Base-by-base conservation (phyloP, 2,329 filamentous ascomycete genomes). In the Aspergillus sp. region DNA sequence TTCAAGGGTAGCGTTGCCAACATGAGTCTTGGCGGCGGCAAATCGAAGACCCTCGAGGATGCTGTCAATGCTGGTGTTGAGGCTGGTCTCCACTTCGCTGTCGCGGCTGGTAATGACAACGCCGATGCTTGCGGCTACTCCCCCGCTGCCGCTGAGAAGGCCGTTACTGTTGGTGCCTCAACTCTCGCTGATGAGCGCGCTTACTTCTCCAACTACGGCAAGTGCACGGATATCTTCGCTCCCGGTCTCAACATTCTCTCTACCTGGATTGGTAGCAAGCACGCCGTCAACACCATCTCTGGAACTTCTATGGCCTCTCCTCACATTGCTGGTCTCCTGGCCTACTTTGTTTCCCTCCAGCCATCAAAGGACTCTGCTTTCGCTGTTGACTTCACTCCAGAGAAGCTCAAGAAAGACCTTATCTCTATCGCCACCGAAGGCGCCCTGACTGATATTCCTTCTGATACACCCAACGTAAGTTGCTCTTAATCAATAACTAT, bases 121-220 rank as follows among this genome's bases (percentile, higher is more conserved):
- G 91, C 93, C 64, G 93, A 99, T 79, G 95, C 96, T 57, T 99
- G 95, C 89, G 96, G 95, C 83, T 99, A 98, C 86, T 99, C 95
- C 41, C 95, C 95, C 59, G 96, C 95, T 71, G 90, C 93, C 63
- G 92, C 96, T 68, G 83, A 86, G 70, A 91, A 96, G 72, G 93
- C 95, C 66, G 86, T 99, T 75, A 99, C 95, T 58, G 95, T 99
- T 63, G 96, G 93, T 78, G 95, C 95, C 66, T 96, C 92, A 45
- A 95, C 91, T 67, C 86, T 99, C 59, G 86, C 89, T 71, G 95
- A 99, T 74, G 91, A 91, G 83, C 93, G 95, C 80, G 95, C 95
- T 65, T 99, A 98, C 86, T 99, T 99, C 88, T 99, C 96, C 86
- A 99, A 99, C 90, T 98, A 88, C 78, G 95, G 95, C 78, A 95